Evolutionary conservation across 768 basidiomycete genomes (phyloP).

Genomic region (Gloeopeniophorella convolvens): DNA sequence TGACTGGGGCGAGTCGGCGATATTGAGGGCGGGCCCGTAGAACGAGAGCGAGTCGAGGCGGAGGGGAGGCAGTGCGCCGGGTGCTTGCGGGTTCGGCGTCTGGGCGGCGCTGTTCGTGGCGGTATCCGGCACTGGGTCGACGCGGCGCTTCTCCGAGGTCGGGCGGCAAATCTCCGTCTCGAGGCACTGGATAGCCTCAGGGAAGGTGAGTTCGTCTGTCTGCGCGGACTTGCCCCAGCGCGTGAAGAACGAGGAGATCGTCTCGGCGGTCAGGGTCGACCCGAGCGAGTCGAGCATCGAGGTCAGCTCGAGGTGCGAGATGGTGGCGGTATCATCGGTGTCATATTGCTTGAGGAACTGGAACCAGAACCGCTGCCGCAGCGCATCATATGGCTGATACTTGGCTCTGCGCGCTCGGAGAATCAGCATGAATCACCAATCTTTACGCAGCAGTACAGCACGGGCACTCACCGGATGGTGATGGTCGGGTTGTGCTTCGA

Average conservation of each 20-base stretch:
- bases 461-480: constrained; percentile 47
- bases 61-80: constrained; percentile 32
- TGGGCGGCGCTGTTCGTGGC: constrained; percentile 41
- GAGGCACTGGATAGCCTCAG: constrained; percentile 77
- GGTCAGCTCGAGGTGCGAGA: constrained; percentile 82
- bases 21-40: constrained; percentile 42
- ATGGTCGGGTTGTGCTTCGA: constrained; percentile 64
- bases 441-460: background rate
- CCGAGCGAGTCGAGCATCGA: constrained; percentile 97
- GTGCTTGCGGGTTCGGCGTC: constrained; percentile 40
- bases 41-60: constrained; percentile 56
- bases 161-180: constrained; percentile 80
- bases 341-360: constrained; percentile 89
- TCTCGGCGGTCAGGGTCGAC: constrained; percentile 77
- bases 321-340: constrained; percentile 64
- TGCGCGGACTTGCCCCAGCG: constrained; percentile 56
- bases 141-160: constrained; percentile 58
- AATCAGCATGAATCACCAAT: constrained; percentile 10
- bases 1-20: constrained; percentile 21
- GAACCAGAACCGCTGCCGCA: constrained; percentile 87
- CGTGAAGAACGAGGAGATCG: constrained; percentile 78
- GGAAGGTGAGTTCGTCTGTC: constrained; percentile 66
- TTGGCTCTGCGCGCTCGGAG: constrained; percentile 64
- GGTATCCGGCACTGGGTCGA: constrained; percentile 46
- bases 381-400: constrained; percentile 90